Conservation (phyloP, 179 eudicot species). For the Sideroxylon spinosum region DNA sequence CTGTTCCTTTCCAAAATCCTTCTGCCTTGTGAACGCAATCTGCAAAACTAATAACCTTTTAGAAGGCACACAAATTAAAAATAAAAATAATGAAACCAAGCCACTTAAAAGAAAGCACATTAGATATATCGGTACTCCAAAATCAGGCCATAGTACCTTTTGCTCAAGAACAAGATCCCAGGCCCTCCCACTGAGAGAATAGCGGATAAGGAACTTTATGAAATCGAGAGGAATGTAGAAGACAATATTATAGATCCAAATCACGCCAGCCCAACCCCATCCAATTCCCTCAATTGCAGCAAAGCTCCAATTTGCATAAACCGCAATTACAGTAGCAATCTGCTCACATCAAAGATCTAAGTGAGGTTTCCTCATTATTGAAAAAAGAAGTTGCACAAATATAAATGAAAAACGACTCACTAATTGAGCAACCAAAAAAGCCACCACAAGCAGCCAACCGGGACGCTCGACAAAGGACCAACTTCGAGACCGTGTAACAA, state of each 20-base stretch:
- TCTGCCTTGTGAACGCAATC: constrained; percentile 92
- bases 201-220: constrained; percentile 50
- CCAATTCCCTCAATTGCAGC: constrained; percentile 65
- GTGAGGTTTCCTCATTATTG: background rate
- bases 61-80: background rate
- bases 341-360: constrained; percentile 17
- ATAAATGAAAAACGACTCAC: constrained; percentile 19
- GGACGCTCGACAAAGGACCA: constrained; percentile 59
- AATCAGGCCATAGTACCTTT: constrained; percentile 35
- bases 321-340: constrained; percentile 65
- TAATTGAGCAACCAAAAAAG: constrained; percentile 53
- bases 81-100: no score
- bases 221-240: constrained; percentile 62
- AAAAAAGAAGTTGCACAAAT: constrained; percentile 1
- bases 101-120: no score
- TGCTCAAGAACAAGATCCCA: constrained; percentile 66
- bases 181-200: constrained; percentile 58
- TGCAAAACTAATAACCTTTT: constrained; percentile 21
- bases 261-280: constrained; percentile 78
- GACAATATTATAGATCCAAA: constrained; percentile 53
- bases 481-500: constrained; percentile 59
- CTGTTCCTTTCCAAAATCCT: constrained; percentile 90
- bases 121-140: no score
- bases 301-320: constrained; percentile 61
- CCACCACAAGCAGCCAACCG: constrained; percentile 44